These are phyloP conservation scores for Solanum virginianum DNA, from an alignment of 257 asterid genomes.

Conservation along the genomic window DNA sequence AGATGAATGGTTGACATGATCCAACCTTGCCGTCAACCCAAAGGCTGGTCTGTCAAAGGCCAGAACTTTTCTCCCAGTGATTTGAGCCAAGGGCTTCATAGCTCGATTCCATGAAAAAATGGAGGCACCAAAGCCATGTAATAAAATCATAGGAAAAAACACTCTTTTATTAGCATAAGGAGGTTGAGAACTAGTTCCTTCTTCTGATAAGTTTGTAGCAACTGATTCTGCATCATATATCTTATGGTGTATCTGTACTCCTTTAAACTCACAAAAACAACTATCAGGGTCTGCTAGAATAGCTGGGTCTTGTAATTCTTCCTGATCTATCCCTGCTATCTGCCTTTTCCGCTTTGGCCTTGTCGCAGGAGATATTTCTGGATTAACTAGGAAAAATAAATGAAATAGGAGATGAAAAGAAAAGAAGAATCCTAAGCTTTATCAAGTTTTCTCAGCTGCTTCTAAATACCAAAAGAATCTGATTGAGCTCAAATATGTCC, in stretches of 20 bases:
- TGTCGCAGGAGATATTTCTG: slow-evolving; percentile 38
- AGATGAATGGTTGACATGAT: slow-evolving; percentile 18
- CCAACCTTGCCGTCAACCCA: slow-evolving; percentile 75
- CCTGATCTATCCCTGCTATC: slow-evolving; percentile 58
- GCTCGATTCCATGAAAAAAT: slow-evolving; percentile 73
- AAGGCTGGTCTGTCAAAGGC: slow-evolving; percentile 98
- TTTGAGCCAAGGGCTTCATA: slow-evolving; percentile 57
- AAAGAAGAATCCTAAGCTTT: neutral
- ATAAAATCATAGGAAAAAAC: slow-evolving; percentile 59
- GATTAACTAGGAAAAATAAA: neutral
- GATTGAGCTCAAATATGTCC: neutral
- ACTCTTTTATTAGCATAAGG: slow-evolving; percentile 12
- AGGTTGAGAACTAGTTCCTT: slow-evolving; percentile 17
- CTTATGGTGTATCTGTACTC: slow-evolving; percentile 85
- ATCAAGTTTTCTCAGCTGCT: neutral
- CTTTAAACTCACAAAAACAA: slow-evolving; percentile 74
- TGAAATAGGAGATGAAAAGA: neutral
- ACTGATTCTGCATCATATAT: slow-evolving; percentile 35
- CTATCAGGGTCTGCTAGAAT: slow-evolving; percentile 76
- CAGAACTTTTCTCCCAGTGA: slow-evolving; percentile 55
- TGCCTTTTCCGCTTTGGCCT: slow-evolving; percentile 22
- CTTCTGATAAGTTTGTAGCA: slow-evolving; percentile 10
- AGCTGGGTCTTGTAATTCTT: slow-evolving; percentile 61
- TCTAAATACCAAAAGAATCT: neutral
- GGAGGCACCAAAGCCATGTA: slow-evolving; percentile 98